Evolutionary conservation across 2,329 filamentous ascomycete genomes (phyloP).

Genomic region (Colletotrichum lupini): DNA sequence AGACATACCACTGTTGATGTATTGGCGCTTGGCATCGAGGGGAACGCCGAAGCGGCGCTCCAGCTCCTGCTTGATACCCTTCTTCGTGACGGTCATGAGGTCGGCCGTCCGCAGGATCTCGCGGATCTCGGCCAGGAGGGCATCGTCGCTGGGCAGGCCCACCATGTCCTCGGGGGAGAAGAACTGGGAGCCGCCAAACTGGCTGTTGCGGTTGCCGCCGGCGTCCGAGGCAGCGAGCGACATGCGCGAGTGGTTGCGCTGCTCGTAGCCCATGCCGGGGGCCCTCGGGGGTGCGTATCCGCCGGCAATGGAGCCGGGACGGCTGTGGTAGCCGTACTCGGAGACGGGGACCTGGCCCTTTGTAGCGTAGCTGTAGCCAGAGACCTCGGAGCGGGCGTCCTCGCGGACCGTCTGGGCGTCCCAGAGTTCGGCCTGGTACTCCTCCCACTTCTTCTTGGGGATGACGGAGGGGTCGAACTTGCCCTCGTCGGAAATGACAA

Average conservation of each 20-base stretch:
- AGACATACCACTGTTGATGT: slow-evolving; percentile 89
- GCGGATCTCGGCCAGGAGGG: slow-evolving; percentile 90
- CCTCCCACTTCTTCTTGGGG: slow-evolving; percentile 98
- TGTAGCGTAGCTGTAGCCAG: slow-evolving; percentile 94
- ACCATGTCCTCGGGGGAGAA: slow-evolving; percentile 75
- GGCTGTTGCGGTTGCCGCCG: slow-evolving; percentile 67
- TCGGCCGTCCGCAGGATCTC: slow-evolving; percentile 93
- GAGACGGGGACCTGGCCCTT: slow-evolving; percentile 72
- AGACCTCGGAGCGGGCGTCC: slow-evolving; percentile 86
- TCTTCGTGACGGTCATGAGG: slow-evolving; percentile 98
- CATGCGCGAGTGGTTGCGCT: slow-evolving; percentile 71
- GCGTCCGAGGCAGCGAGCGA: slow-evolving; percentile 83
- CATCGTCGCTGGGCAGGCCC: slow-evolving; percentile 87
- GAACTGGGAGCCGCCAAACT: slow-evolving; percentile 69
- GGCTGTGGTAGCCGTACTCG: slow-evolving; percentile 77
- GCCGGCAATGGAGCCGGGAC: slow-evolving; percentile 64
- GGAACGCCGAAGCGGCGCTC: slow-evolving; percentile 90
- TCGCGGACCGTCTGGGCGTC: slow-evolving; percentile 88
- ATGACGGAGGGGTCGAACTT: slow-evolving; percentile 95
- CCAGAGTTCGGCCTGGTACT: slow-evolving; percentile 98
- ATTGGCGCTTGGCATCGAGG: slow-evolving; percentile 88
- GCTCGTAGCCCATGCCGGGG: slow-evolving; percentile 59
- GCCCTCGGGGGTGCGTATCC: slow-evolving; percentile 54
- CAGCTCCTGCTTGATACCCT: slow-evolving; percentile 93
- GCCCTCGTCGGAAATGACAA: slow-evolving; percentile 95